Conservation (phyloP, 192 early-diverging fungal genomes). For the Chytriomyces hyalinus region DNA sequence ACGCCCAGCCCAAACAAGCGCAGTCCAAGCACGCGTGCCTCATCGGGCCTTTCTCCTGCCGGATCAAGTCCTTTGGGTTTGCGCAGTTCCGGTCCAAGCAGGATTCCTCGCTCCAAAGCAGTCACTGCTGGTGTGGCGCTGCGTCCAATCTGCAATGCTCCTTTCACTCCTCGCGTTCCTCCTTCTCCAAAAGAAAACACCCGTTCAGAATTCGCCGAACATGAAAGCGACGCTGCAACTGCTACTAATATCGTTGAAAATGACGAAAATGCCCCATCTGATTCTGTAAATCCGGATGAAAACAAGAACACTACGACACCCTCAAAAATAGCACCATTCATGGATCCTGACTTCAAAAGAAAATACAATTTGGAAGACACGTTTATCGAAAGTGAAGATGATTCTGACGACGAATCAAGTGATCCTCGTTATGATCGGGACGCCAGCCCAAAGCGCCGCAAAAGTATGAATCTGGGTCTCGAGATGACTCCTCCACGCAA, state of each 20-base stretch:
- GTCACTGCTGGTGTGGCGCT: not conserved
- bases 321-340: not conserved
- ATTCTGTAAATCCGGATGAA: not conserved
- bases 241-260: not conserved
- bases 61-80: not conserved
- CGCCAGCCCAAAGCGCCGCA: slow-evolving; percentile 12
- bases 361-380: slow-evolving; percentile 27
- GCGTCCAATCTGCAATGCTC: slow-evolving; percentile 5
- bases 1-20: not conserved
- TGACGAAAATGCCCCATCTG: not conserved
- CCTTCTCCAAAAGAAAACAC: not conserved
- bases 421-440: not conserved
- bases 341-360: slow-evolving; percentile 33
- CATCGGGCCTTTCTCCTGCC: not conserved
- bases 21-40: not conserved
- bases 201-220: not conserved
- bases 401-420: not conserved
- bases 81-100: not conserved
- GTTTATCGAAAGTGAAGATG: slow-evolving; percentile 15
- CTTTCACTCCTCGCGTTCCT: slow-evolving; percentile 9
- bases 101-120: not conserved
- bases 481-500: not conserved
- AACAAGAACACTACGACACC: slow-evolving; percentile 1
- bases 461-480: slow-evolving; percentile 9
- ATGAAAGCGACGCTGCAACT: not conserved